Percentiles rank a stretch among this genome's conserved stretches.
These are phyloP conservation scores for Phytophthora pisi DNA, from an alignment of 352 stramenopile genomes.

Conservation along the genomic window DNA sequence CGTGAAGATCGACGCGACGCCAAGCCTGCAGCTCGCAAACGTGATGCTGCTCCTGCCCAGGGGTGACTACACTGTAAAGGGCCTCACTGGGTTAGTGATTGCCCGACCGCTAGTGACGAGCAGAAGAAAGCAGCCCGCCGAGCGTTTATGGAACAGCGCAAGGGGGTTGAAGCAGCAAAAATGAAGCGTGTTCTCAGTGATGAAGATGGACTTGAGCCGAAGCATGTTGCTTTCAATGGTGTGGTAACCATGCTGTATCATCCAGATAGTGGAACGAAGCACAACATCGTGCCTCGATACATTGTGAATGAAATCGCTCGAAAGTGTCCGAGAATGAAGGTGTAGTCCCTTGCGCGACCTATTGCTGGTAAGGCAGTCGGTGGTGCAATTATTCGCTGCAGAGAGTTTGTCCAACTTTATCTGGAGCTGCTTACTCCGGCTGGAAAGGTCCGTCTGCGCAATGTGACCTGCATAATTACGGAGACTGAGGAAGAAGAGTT, in stretches of 20 bases:
- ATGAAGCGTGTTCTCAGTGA: slow-evolving; percentile 4
- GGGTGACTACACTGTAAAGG: slow-evolving; percentile 2
- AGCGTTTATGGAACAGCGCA: slow-evolving; percentile 2
- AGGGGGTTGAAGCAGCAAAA: slow-evolving; percentile 1
- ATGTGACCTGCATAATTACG: slow-evolving; percentile 3
- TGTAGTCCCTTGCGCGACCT: background rate
- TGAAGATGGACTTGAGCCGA: background rate
- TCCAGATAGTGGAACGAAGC: background rate
- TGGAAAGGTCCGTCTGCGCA: background rate
- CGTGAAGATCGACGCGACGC: slow-evolving; percentile 1
- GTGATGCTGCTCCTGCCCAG: background rate
- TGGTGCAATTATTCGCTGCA: slow-evolving; percentile 5
- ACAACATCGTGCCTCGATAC: background rate
- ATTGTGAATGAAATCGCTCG: slow-evolving; percentile 4
- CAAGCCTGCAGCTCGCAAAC: background rate
- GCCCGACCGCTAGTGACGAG: background rate
- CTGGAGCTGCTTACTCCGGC: background rate
- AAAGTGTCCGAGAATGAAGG: background rate
- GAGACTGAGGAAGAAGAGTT: slow-evolving; percentile 7
- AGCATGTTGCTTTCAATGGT: slow-evolving; percentile 8
- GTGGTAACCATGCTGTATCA: slow-evolving; percentile 9
- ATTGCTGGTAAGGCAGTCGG: slow-evolving; percentile 7
- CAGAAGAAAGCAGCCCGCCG: slow-evolving; percentile 3
- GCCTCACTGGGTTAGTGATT: slow-evolving; percentile 5
- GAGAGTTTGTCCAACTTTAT: background rate